These are phyloP conservation scores for Bruguiera parviflora DNA, from an alignment of 345 rosid species.

Conservation along the genomic window DNA sequence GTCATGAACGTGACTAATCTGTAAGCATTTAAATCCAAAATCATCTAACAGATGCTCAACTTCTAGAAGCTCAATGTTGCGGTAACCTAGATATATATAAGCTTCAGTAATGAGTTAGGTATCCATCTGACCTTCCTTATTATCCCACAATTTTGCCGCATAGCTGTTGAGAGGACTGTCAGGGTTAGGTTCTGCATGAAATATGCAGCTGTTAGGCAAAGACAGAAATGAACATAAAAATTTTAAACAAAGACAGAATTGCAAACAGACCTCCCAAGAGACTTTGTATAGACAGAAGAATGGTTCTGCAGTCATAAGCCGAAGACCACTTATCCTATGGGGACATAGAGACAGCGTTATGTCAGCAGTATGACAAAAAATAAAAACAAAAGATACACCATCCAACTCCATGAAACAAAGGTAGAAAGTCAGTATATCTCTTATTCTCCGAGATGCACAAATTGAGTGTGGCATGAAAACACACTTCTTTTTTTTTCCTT, in stretches of 20 bases:
- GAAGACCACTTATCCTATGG: constrained; percentile 34
- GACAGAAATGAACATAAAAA: neutral
- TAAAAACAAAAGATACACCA: neutral
- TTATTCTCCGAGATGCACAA: too few relatives aligned
- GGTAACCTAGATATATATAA: neutral
- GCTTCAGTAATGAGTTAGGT: neutral
- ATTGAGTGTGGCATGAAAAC: too few relatives aligned
- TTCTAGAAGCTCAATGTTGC: neutral
- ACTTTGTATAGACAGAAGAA: constrained; percentile 30
- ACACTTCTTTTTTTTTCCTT: too few relatives aligned
- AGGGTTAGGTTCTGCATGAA: constrained; percentile 26
- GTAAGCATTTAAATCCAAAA: neutral
- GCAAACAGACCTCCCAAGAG: constrained; percentile 27
- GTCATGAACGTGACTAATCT: neutral
- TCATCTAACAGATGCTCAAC: neutral
- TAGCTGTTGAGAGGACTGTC: constrained; percentile 30
- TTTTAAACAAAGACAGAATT: neutral
- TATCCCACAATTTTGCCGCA: constrained; percentile 25
- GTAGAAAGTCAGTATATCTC: too few relatives aligned
- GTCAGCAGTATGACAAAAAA: neutral
- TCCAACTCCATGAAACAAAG: neutral
- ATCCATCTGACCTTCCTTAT: constrained; percentile 26
- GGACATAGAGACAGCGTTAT: neutral
- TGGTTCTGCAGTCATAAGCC: constrained; percentile 32
- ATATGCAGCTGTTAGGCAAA: neutral